Evolutionary conservation across 1,284 basidiomycete species (phyloP).

Genomic region (Ceratobasidium sp.): DNA sequence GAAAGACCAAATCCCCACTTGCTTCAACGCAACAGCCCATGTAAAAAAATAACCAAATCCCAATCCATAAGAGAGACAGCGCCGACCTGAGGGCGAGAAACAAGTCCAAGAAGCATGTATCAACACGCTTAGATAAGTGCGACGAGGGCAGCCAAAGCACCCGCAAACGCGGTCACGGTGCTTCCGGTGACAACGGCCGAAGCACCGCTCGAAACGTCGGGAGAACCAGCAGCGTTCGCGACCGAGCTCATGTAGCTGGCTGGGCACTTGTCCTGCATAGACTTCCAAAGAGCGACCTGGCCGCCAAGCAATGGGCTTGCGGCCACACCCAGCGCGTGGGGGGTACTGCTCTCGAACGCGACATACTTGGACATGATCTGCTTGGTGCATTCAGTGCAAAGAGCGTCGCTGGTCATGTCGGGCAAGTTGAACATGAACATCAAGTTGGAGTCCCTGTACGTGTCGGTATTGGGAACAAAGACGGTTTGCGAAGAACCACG

Average conservation of each 20-base stretch:
- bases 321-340: slow-evolving; percentile 76
- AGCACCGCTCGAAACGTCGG: slow-evolving; percentile 10
- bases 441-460: slow-evolving; percentile 69
- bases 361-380: slow-evolving; percentile 77
- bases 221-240: slow-evolving; percentile 5
- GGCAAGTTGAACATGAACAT: slow-evolving; percentile 80
- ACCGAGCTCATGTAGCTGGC: slow-evolving; percentile 50
- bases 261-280: slow-evolving; percentile 59
- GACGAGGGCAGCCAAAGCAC: slow-evolving; percentile 34
- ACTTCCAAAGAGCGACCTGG: slow-evolving; percentile 70
- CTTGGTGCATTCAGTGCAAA: slow-evolving; percentile 85
- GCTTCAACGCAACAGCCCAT: slow-evolving; percentile 8
- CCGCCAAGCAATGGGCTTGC: slow-evolving; percentile 69
- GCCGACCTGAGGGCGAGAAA: neutral
- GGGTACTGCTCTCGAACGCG: slow-evolving; percentile 69
- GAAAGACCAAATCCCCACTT: slow-evolving; percentile 7
- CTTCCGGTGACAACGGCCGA: neutral
- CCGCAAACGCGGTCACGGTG: slow-evolving; percentile 6
- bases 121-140: slow-evolving; percentile 5
- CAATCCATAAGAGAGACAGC: neutral
- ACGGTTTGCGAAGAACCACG: slow-evolving; percentile 6
- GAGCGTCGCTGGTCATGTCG: slow-evolving; percentile 55
- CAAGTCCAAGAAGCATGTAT: neutral
- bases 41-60: neutral
- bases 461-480: slow-evolving; percentile 69